Percentiles rank a stretch among this genome's conserved stretches.
Evolutionary conservation across 2,329 filamentous ascomycete species (phyloP).

Genomic region (Volutella citrinella): DNA sequence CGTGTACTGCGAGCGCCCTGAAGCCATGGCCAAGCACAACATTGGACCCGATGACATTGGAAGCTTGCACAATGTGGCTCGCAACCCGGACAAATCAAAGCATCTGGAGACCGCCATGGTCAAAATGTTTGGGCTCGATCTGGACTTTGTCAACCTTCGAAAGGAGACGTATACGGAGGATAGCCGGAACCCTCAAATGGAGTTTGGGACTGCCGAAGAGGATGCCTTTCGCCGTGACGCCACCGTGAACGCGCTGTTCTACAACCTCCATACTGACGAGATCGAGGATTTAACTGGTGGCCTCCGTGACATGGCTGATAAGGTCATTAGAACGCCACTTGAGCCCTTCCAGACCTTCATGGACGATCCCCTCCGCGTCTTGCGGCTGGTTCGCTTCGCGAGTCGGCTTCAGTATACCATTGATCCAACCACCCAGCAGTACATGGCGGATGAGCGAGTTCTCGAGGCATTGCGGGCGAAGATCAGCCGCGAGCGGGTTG

Average conservation of each 20-base stretch:
- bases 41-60: constrained; percentile 60
- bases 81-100: constrained; percentile 95
- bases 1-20: constrained; percentile 61
- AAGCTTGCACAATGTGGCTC: constrained; percentile 81
- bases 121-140: constrained; percentile 78
- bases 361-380: constrained; percentile 84
- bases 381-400: constrained; percentile 86
- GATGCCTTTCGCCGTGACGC: constrained; percentile 88
- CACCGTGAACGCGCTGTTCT: constrained; percentile 94
- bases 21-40: constrained; percentile 59
- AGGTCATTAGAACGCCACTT: constrained; percentile 79
- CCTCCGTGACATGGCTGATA: constrained; percentile 67
- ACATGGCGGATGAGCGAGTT: constrained; percentile 79
- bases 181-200: constrained; percentile 86
- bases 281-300: constrained; percentile 88
- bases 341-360: constrained; percentile 90
- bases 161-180: constrained; percentile 90
- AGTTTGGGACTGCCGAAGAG: constrained; percentile 88
- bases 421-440: constrained; percentile 62
- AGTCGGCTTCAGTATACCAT: constrained; percentile 80
- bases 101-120: constrained; percentile 91
- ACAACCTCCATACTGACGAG: constrained; percentile 75
- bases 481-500: constrained; percentile 88
- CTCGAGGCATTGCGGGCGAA: constrained; percentile 76
- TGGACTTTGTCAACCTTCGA: constrained; percentile 91